Evolutionary conservation across 371 early-diverging fungal genomes (phyloP).

Genomic region (Furculomyces boomerangus): DNA sequence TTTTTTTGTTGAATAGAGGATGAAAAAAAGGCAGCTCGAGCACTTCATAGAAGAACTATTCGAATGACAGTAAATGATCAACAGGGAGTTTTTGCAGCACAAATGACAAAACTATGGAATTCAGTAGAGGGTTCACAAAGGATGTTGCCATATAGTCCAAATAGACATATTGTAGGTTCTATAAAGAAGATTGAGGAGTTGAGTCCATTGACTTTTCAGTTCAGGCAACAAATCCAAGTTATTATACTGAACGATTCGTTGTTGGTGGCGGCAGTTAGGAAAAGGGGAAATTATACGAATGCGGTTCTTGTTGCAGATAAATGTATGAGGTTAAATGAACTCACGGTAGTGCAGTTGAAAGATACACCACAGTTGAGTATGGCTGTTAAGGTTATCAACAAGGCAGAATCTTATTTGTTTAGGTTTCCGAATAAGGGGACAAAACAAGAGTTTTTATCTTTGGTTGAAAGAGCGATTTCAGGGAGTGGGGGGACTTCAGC

Average conservation of each 20-base stretch:
- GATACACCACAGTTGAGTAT: slow-evolving; percentile 56
- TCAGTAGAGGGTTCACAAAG: slow-evolving; percentile 24
- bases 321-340: slow-evolving; percentile 51
- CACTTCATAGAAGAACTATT: slow-evolving; percentile 18
- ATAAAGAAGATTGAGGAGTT: slow-evolving; percentile 58
- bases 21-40: slow-evolving; percentile 3
- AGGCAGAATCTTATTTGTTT: slow-evolving; percentile 54
- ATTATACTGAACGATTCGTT: slow-evolving; percentile 65
- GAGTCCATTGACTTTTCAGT: slow-evolving; percentile 50
- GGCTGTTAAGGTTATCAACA: slow-evolving; percentile 48
- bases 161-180: slow-evolving; percentile 62
- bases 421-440: slow-evolving; percentile 51
- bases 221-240: slow-evolving; percentile 55
- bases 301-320: slow-evolving; percentile 57
- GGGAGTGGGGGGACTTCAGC: neutral
- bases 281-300: slow-evolving; percentile 45
- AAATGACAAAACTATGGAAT: slow-evolving; percentile 19
- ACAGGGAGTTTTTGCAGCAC: slow-evolving; percentile 21
- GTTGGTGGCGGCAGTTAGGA: slow-evolving; percentile 54
- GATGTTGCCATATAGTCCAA: slow-evolving; percentile 52
- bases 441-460: slow-evolving; percentile 45
- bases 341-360: slow-evolving; percentile 60
- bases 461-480: slow-evolving; percentile 36
- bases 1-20: slow-evolving; percentile 5
- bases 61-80: slow-evolving; percentile 25